Percentiles rank a stretch among this genome's conserved stretches.
These are phyloP conservation scores for Litchi chinensis DNA, from an alignment of 345 rosid genomes.

Conservation along the genomic window DNA sequence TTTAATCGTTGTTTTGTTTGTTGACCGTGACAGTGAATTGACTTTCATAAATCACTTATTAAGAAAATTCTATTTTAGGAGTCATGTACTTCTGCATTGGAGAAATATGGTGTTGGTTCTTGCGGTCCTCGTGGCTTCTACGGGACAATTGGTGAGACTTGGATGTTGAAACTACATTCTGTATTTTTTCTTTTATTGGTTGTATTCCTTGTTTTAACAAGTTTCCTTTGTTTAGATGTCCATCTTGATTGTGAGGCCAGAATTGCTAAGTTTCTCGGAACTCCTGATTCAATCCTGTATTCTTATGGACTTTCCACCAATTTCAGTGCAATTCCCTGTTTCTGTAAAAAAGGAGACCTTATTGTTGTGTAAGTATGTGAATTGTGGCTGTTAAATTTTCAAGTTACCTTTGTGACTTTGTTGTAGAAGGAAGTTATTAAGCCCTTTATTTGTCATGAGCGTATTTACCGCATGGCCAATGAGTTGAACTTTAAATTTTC, in stretches of 20 bases:
- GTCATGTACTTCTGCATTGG: conserved; percentile 82
- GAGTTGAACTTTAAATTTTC: no score
- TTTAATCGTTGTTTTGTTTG: conserved; percentile 13
- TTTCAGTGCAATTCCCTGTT: conserved; percentile 97
- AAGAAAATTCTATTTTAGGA: conserved; percentile 53
- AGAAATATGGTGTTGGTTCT: conserved; percentile 98
- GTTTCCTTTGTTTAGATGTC: conserved; percentile 64
- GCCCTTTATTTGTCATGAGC: no score
- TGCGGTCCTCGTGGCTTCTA: conserved; percentile 98
- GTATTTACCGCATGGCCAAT: no score
- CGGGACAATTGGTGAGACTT: conserved; percentile 83
- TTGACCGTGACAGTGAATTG: neutral
- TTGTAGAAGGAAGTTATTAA: neutral
- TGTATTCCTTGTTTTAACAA: conserved; percentile 23
- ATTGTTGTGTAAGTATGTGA: conserved; percentile 79
- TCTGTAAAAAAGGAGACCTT: conserved; percentile 94
- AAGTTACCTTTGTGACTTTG: conserved; percentile 2
- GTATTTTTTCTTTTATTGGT: conserved; percentile 4
- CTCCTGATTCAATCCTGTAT: conserved; percentile 93
- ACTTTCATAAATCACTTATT: conserved; percentile 2
- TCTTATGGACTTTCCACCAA: conserved; percentile 95
- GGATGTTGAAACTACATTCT: conserved; percentile 8
- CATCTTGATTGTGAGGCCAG: conserved; percentile 98
- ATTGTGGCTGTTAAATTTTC: conserved; percentile 14
- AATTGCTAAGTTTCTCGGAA: conserved; percentile 86